phyloP scores from a whole-genome alignment of 306 rosid genomes.

The Fragaria vesca region DNA sequence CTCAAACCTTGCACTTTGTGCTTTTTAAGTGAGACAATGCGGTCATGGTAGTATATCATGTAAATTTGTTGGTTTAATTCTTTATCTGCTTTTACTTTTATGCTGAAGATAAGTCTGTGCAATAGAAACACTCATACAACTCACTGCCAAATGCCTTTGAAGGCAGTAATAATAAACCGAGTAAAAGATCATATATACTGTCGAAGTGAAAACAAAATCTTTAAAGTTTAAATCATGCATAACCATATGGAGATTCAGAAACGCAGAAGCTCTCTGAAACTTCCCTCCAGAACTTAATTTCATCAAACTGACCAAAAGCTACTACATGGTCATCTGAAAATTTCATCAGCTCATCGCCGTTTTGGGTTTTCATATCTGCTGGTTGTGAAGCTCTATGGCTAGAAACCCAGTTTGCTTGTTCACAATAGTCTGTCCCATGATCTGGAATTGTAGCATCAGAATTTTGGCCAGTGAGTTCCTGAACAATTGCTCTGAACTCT shows the following conservation, averaged over 20 bases:
- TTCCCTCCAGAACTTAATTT: conserved; percentile 30
- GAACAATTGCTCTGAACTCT: conserved; percentile 55
- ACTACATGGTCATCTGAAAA: neutral
- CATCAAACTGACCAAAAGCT: conserved; percentile 7
- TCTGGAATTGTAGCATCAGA: conserved; percentile 9
- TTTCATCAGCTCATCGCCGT: neutral
- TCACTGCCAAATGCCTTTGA: neutral
- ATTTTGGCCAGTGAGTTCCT: conserved; percentile 44
- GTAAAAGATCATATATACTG: neutral
- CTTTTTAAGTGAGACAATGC: conserved; percentile 30
- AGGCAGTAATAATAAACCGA: neutral
- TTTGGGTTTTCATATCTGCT: too few relatives aligned
- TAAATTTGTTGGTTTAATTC: conserved; percentile 25
- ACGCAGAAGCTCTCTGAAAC: conserved; percentile 1
- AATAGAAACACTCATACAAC: neutral
- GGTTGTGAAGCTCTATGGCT: neutral
- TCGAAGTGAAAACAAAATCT: neutral
- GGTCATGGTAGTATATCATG: conserved; percentile 26
- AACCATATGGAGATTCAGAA: conserved; percentile 19
- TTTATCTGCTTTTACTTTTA: neutral
- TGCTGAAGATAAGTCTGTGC: neutral
- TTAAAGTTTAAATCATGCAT: neutral
- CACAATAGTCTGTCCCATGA: neutral
- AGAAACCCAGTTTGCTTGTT: conserved; percentile 14
- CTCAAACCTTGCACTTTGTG: conserved; percentile 25